Evolutionary conservation across 345 rosid species (phyloP).

Genomic region (Triadica sebifera): DNA sequence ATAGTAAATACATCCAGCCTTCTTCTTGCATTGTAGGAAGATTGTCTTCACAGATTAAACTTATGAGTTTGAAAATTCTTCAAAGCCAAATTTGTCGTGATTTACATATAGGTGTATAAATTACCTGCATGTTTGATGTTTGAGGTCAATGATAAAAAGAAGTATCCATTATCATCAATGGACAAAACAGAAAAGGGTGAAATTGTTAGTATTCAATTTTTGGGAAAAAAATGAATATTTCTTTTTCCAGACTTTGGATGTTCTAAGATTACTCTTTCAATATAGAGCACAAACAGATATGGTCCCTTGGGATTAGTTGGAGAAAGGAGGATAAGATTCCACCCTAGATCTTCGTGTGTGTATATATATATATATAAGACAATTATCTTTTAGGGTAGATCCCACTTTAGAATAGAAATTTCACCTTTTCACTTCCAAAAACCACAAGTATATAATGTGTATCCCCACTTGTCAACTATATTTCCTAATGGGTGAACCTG

Average conservation of each 20-base stretch:
- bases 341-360: not conserved
- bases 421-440: not conserved
- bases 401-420: not conserved
- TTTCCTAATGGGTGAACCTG: no score
- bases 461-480: no score
- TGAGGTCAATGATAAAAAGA: no score
- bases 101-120: no score
- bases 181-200: not conserved
- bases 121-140: no score
- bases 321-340: not conserved
- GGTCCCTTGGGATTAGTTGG: not conserved
- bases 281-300: not conserved
- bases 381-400: not conserved
- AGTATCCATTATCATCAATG: no score
- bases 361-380: not conserved
- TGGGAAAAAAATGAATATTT: not conserved
- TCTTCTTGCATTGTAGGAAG: no score
- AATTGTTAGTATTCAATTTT: not conserved
- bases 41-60: no score
- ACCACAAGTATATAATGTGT: not conserved
- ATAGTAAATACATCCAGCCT: no score
- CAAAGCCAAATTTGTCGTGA: no score
- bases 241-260: not conserved
- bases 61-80: no score
- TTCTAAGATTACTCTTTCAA: not conserved